phyloP scores from a whole-genome alignment of 768 basidiomycete genomes.

The Agrocybe praecox region DNA sequence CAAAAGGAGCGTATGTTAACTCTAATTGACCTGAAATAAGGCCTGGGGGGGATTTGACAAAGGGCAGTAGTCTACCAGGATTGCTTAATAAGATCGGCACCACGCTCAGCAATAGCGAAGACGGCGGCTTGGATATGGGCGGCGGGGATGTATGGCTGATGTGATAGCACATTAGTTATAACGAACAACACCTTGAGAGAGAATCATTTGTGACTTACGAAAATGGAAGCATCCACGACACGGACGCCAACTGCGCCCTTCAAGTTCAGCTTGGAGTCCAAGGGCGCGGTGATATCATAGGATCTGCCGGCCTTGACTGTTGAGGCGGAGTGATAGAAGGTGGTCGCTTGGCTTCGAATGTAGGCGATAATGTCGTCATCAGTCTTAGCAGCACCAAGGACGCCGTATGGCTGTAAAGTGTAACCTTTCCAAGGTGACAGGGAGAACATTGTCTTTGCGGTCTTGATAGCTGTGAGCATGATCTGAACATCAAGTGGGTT shows the following conservation, averaged over 20 bases:
- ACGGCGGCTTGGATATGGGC: conserved; percentile 1
- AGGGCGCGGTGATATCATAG: neutral
- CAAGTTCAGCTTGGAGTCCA: neutral
- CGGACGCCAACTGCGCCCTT: conserved; percentile 1
- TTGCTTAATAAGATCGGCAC: neutral
- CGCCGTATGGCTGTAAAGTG: neutral
- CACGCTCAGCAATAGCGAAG: neutral
- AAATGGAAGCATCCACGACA: conserved; percentile 1
- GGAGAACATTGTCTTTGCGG: neutral
- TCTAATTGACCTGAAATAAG: too few relatives aligned
- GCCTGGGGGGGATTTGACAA: too few relatives aligned
- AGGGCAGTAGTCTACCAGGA: neutral
- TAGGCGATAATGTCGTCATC: neutral
- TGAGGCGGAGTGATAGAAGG: neutral
- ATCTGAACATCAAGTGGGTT: neutral
- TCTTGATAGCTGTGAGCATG: conserved; percentile 1
- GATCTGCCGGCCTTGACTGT: neutral
- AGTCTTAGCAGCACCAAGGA: neutral
- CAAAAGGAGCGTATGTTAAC: too few relatives aligned
- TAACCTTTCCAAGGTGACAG: conserved; percentile 1
- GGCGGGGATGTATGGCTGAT: neutral
- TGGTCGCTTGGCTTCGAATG: neutral
- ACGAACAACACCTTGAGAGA: too few relatives aligned
- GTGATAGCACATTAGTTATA: neutral
- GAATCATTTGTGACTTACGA: neutral